Base-by-base conservation (phyloP, 2,329 filamentous ascomycete genomes). In the Aspergillaceae sp. region DNA sequence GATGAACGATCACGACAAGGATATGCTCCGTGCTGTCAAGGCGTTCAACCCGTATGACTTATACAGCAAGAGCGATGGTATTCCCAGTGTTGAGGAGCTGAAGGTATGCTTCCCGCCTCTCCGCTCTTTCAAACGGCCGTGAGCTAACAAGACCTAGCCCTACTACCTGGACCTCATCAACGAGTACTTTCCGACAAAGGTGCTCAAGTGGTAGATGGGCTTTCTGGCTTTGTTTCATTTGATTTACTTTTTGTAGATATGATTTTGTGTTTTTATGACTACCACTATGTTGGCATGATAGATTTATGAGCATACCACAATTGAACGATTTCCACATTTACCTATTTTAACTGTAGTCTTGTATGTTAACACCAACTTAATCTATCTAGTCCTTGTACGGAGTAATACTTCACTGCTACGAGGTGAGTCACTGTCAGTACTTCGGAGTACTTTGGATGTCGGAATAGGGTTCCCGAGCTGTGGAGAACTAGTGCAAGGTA, bases 41-140 rank as follows among this genome's bases (percentile, higher is more conserved):
- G 87, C 86, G 0, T 94, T 95, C 69, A 94, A 94, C 65, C 87
- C 88, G 0, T 95, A 94, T 59, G 89, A 94, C 63, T 63, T 94
- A 44, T 94, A 94, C 73, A 91, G 85, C 73, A 94, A 94, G 81
- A 89, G 83, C 56, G 88, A 94, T 59, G 86, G 80, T 27, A 75
- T 88, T 26, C 88, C 87, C 1, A 82, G 79, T 47, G 78, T 83
- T 1, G 84, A 88, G 60, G 80, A 86, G 58, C 72, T 94, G 48
- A 94, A 91, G 76, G 76, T 78, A 57, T 54, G 70, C 57, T 30
- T 11, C 8, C 9, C 5, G 19, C 26, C 10, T 44, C 7, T 8
- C 35, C 10, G 4, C 26, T 10, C 7, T 3, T 3, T 2, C n/a
- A 26, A 29, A 9, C n/a, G 9, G 26, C 4, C 29, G 9, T 11